Percentiles rank a stretch among this genome's conserved stretches.
Evolutionary conservation across 2,329 filamentous ascomycete species (phyloP).

Genomic region (Metarhizium guizhouense): DNA sequence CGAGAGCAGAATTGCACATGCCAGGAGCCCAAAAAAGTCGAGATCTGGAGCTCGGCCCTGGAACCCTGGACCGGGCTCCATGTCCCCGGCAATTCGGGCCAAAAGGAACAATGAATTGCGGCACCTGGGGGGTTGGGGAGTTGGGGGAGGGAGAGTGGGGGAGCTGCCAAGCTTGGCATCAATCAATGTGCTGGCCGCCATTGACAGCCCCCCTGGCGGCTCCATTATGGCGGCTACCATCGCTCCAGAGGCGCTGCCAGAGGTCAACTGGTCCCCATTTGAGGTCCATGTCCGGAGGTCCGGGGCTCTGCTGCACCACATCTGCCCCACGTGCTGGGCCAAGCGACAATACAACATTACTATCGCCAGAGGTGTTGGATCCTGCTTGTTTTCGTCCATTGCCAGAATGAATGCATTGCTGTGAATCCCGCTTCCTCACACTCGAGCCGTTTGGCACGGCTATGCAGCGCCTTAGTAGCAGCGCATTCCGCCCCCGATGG

Average conservation of each 20-base stretch:
- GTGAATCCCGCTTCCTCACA: not conserved
- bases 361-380: not conserved
- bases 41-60: too few species aligned
- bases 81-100: not conserved
- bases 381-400: not conserved
- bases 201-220: not conserved
- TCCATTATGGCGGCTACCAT: not conserved
- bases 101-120: not conserved
- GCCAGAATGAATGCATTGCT: conserved; percentile 8
- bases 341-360: not conserved
- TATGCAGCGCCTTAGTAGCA: conserved; percentile 22
- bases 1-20: too few species aligned
- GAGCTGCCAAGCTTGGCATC: not conserved
- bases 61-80: too few species aligned
- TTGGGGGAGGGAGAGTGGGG: not conserved
- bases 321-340: not conserved
- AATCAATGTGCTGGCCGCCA: not conserved
- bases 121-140: too few species aligned
- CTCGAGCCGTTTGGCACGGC: conserved; percentile 16
- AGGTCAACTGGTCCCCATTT: too few species aligned
- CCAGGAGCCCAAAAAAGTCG: too few species aligned
- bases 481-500: conserved; percentile 19
- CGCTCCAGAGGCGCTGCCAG: too few species aligned
- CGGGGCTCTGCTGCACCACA: not conserved
- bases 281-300: not conserved